Conservation (phyloP, 2,329 filamentous ascomycete genomes). For the Pyrenophora tritici-repentis region DNA sequence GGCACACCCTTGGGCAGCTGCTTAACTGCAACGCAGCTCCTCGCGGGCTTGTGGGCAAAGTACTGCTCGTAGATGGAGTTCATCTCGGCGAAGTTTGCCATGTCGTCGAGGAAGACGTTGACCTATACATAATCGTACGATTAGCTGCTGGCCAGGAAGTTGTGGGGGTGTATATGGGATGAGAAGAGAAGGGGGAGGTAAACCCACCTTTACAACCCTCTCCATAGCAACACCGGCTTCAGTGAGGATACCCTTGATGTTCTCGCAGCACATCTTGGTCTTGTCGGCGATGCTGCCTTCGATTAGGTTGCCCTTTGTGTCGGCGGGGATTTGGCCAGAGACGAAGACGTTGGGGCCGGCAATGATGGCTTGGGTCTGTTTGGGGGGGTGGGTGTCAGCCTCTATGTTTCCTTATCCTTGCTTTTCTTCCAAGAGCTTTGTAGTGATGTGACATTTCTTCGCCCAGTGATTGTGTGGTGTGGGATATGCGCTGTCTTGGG, state of each 20-base stretch:
- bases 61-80: constrained; percentile 84
- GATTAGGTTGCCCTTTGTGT: constrained; percentile 64
- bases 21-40: constrained; percentile 89
- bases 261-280: constrained; percentile 74
- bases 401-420: too few relatives aligned
- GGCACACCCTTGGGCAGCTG: constrained; percentile 83
- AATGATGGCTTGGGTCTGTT: constrained; percentile 63
- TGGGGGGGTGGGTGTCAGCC: not conserved
- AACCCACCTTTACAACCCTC: constrained; percentile 79
- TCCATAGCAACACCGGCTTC: constrained; percentile 78
- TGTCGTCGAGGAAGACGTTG: constrained; percentile 84
- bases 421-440: too few relatives aligned
- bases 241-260: constrained; percentile 81
- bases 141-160: too few relatives aligned
- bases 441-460: too few relatives aligned
- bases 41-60: constrained; percentile 81
- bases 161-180: too few relatives aligned
- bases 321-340: constrained; percentile 77
- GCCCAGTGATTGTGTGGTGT: too few relatives aligned
- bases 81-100: constrained; percentile 87
- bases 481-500: too few relatives aligned
- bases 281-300: constrained; percentile 69
- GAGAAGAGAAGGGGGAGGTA: too few relatives aligned
- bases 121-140: constrained; percentile 33
- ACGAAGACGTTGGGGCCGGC: constrained; percentile 72